Percentiles rank a stretch among this genome's conserved stretches.
These are phyloP conservation scores for Schizophyllum amplum DNA, from an alignment of 1,284 basidiomycete species.

Conservation along the genomic window DNA sequence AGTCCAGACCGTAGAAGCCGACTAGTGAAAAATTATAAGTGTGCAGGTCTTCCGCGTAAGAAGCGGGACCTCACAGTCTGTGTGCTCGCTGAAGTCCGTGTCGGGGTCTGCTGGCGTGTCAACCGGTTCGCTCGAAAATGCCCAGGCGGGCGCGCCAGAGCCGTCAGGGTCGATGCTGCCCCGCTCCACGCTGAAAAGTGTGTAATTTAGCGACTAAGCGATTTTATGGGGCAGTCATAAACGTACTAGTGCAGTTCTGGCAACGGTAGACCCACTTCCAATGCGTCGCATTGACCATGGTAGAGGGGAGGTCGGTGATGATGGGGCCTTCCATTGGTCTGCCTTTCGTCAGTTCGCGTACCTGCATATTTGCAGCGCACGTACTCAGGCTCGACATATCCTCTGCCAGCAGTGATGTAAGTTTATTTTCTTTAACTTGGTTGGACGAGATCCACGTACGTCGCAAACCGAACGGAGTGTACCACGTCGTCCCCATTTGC, in stretches of 20 bases:
- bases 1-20: constrained; percentile 51
- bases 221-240: neutral
- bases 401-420: too few relatives aligned
- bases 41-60: neutral
- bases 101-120: constrained; percentile 28
- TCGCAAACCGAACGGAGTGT: constrained; percentile 40
- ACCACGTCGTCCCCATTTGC: constrained; percentile 44
- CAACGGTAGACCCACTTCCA: constrained; percentile 54
- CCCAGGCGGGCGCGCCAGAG: constrained; percentile 46
- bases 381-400: constrained; percentile 9
- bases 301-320: constrained; percentile 35
- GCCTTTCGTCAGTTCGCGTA: neutral
- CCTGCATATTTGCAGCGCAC: neutral
- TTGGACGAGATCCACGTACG: constrained; percentile 34
- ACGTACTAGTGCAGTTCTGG: constrained; percentile 42
- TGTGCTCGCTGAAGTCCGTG: constrained; percentile 34
- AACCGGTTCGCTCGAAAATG: constrained; percentile 19
- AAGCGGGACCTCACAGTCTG: constrained; percentile 29
- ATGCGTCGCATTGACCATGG: constrained; percentile 40
- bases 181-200: constrained; percentile 26
- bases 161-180: constrained; percentile 31
- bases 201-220: neutral
- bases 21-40: constrained; percentile 24
- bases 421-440: too few relatives aligned
- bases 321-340: constrained; percentile 35